Evolutionary conservation across 495 filamentous ascomycete species (phyloP).

Genomic region (Viridothelium virens): DNA sequence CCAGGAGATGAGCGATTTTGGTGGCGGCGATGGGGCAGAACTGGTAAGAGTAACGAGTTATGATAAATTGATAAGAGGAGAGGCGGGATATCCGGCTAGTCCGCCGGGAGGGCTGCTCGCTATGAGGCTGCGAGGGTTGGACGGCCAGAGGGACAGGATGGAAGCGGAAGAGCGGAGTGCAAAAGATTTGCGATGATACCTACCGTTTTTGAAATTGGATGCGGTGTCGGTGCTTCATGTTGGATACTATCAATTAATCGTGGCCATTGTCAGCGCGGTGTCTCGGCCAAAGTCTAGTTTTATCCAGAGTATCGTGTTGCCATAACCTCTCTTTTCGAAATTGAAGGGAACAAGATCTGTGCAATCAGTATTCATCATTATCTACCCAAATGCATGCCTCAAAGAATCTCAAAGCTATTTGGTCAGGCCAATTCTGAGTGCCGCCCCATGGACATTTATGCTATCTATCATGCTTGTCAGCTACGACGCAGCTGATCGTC

Average conservation of each 20-base stretch:
- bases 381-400: no score
- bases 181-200: neutral
- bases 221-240: neutral
- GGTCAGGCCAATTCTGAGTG: no score
- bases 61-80: slow-evolving; percentile 57
- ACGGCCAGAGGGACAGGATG: slow-evolving; percentile 21
- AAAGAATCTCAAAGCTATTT: no score
- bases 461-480: no score
- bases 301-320: neutral
- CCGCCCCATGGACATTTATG: no score
- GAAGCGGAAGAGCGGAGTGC: neutral
- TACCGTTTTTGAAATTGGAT: neutral
- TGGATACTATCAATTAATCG: neutral
- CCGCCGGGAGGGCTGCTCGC: slow-evolving; percentile 29
- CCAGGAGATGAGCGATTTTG: slow-evolving; percentile 17
- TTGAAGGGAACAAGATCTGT: neutral
- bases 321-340: neutral
- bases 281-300: neutral
- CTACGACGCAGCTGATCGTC: no score
- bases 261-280: neutral
- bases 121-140: slow-evolving; percentile 30
- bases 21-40: slow-evolving; percentile 17
- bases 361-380: neutral
- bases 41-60: slow-evolving; percentile 47
- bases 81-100: slow-evolving; percentile 51